Conservation (phyloP, 805 yeast species). For the Pichia sporocuriosa region DNA sequence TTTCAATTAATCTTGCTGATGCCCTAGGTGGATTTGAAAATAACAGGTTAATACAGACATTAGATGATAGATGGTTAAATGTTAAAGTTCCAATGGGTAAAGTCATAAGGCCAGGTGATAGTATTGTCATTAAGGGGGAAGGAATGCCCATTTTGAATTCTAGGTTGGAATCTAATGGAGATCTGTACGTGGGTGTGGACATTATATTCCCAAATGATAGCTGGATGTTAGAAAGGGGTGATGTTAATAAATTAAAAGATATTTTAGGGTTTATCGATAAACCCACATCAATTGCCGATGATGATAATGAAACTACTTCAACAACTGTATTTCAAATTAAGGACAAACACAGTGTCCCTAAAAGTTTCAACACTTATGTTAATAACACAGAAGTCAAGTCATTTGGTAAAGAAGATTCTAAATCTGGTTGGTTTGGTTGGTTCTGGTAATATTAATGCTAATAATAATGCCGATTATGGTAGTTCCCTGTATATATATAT, state of each 20-base stretch:
- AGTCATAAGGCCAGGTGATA: constrained; percentile 73
- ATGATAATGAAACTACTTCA: constrained; percentile 17
- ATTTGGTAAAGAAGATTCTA: constrained; percentile 25
- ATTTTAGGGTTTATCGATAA: constrained; percentile 37
- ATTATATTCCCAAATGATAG: constrained; percentile 79
- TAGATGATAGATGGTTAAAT: constrained; percentile 71
- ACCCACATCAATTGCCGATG: constrained; percentile 25
- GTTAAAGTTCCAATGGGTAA: constrained; percentile 68
- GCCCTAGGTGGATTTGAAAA: constrained; percentile 77
- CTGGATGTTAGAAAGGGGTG: constrained; percentile 76
- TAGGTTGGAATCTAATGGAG: constrained; percentile 41
- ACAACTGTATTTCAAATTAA: constrained; percentile 21
- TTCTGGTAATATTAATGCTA: too few relatives aligned
- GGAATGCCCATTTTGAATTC: constrained; percentile 67
- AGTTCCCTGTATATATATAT: too few relatives aligned
- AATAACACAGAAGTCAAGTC: constrained; percentile 19
- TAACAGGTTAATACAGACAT: constrained; percentile 55
- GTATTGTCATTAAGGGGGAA: constrained; percentile 55
- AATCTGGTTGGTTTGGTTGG: constrained; percentile 16
- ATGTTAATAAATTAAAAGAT: constrained; percentile 45
- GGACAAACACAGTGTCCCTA: constrained; percentile 22
- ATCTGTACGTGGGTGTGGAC: constrained; percentile 60
- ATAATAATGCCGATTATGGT: too few relatives aligned
- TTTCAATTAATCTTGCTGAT: constrained; percentile 64
- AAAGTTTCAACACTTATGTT: constrained; percentile 24